Percentiles rank a stretch among this genome's conserved stretches.
These are phyloP conservation scores for Cenchrus fungigraminus DNA, from an alignment of 176 grass and related monocot species.

Conservation along the genomic window DNA sequence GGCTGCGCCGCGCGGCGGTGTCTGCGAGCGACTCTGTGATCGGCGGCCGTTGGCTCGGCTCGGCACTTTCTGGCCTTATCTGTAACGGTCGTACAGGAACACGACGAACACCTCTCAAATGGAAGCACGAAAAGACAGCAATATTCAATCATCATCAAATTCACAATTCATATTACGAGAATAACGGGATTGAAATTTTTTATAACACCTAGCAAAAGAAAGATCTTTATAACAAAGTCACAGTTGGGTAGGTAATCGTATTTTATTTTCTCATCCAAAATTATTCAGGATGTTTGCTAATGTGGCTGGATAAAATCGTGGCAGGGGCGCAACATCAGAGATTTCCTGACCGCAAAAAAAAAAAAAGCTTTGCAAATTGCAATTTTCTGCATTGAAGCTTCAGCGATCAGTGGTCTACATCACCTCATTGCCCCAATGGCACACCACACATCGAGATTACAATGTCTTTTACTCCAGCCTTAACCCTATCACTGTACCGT, in stretches of 20 bases:
- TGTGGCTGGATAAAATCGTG: not conserved
- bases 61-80: conserved; percentile 42
- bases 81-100: conserved; percentile 41
- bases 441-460: not conserved
- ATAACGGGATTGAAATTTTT: not conserved
- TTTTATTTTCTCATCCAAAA: not conserved
- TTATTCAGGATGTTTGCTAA: not conserved
- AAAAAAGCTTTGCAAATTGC: not conserved
- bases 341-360: not conserved
- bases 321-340: not conserved
- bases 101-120: not conserved
- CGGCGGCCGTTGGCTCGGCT: conserved; percentile 16
- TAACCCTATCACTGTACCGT: not conserved
- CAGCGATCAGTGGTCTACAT: not conserved
- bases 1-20: no score
- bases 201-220: no score
- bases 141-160: not conserved
- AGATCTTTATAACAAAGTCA: no score
- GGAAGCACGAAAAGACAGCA: not conserved
- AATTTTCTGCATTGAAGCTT: not conserved
- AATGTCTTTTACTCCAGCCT: not conserved
- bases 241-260: not conserved
- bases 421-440: not conserved
- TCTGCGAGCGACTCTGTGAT: not conserved
- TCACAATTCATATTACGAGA: not conserved